Base-by-base conservation (phyloP, 257 asterid genomes). In the Ilex asprella region DNA sequence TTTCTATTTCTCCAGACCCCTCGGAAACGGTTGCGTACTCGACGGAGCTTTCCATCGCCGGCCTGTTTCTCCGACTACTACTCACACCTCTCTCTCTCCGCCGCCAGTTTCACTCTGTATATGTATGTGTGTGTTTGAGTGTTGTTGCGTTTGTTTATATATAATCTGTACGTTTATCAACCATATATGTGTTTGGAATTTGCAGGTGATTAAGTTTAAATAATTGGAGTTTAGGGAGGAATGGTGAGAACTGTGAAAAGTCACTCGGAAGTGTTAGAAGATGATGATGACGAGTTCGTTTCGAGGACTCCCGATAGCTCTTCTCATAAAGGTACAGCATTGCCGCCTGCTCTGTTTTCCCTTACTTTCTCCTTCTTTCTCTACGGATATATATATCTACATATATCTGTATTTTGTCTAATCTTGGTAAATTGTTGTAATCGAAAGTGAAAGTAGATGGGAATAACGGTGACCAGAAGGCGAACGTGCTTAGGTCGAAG, bases 401-500 rank as follows among this genome's bases (percentile, higher is more conserved):
- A 31, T 56, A 30, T 43, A 61, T 57, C 11, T 71, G 27, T 59
- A 3, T 44, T 4, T 16, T 39, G 16, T 21, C 16, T 62, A 0
- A 15, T 9, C 39, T 13, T 55, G 12, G 57, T n/a, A 32, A 15
- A 13, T 2, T 65, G 12, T 35, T 57, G 57, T 39, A 16, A 14
- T 50, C 39, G 64, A 78, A 78, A 84, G 96, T 59, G 73, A 67
- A 72, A 65, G 31, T 59, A 50, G 81, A 77, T 64, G 73, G 72
- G 58, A 81, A 63, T 76, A 71, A 71, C 62, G 80, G 63, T 64
- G 81, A 66, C 78, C 78, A 65, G 79, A 89, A 82, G 78, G 77
- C 56, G 73, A 78, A 55, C 53, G 58, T 80, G 41, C 56, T 59
- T 41, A 84, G 96, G 58, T 77, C 96, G 61, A 91, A 85, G 81